These are phyloP conservation scores for Aspergillus ruber DNA, from an alignment of 2,329 filamentous ascomycete genomes.

Conservation along the genomic window DNA sequence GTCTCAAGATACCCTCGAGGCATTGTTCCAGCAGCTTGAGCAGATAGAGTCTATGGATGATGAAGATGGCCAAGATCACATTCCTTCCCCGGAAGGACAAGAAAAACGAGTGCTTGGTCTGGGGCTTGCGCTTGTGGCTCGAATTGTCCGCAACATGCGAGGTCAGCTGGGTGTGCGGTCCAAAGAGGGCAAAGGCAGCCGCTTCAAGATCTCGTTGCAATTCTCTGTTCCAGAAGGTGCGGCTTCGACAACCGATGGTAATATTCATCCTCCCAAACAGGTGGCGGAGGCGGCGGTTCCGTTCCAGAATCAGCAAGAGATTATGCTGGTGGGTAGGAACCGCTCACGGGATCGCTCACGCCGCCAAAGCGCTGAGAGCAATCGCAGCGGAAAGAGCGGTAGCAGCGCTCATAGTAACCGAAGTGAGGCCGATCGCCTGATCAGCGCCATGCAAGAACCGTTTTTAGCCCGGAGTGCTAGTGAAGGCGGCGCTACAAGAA, in stretches of 20 bases:
- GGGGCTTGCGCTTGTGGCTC: constrained; percentile 79
- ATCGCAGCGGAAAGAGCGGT: constrained; percentile 26
- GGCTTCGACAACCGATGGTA: neutral
- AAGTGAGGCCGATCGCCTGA: constrained; percentile 37
- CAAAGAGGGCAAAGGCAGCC: constrained; percentile 71
- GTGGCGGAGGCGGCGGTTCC: constrained; percentile 22
- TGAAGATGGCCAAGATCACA: constrained; percentile 20
- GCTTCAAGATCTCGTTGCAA: constrained; percentile 72
- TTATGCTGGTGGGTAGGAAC: constrained; percentile 30
- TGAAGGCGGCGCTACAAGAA: constrained; percentile 7
- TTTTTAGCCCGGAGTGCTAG: constrained; percentile 10
- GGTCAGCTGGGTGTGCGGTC: constrained; percentile 80
- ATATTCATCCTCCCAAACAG: neutral
- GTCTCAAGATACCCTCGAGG: constrained; percentile 50
- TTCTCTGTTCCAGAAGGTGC: constrained; percentile 55
- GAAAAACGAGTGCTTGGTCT: constrained; percentile 59
- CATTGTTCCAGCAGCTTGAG: constrained; percentile 56
- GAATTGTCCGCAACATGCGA: constrained; percentile 83
- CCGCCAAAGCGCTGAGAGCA: constrained; percentile 19
- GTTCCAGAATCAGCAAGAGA: constrained; percentile 27
- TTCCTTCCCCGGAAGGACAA: neutral
- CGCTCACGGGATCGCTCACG: constrained; percentile 6
- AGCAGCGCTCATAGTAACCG: constrained; percentile 28
- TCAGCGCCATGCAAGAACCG: constrained; percentile 36
- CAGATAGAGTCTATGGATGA: constrained; percentile 59